Evolutionary conservation across 1,139 yeast genomes (phyloP), one percentile per base, ranked within the genome.

Genomic region (Yamadazyma dushanensis): DNA sequence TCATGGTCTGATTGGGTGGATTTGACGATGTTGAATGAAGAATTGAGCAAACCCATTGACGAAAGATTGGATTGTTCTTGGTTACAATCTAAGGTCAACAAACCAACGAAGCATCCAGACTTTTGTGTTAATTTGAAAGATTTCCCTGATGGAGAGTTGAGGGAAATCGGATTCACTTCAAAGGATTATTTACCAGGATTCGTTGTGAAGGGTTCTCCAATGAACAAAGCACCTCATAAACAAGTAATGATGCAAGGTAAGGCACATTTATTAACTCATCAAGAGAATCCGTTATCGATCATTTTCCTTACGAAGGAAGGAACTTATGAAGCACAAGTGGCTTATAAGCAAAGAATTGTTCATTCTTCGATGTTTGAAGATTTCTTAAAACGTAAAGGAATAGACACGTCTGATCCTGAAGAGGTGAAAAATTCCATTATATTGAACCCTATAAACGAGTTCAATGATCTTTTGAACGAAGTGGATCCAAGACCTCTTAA

Each of bases 241-340:
- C 59, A 54, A 37, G 59, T 50, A 5, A 54, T 57, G 50, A 44
- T 56, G 53, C 61, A 56, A 43, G 63, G 78, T 0, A 72, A 70
- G 48, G 66, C 79, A 1, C 67, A 61, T 48, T 51, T 76, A 31
- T 61, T 70, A 37, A 52, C 74, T 2, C 47, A 50, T 34, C 73
- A 75, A 2, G 72, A 74, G 3, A 50, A 62, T 7, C 81, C 81
- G 1, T 43, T 49, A 15, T 63, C 66, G 28, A 46, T 76, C 9
- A 51, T 73, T 13, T 74, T 75, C 39, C 54, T 73, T 35, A 63
- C 76, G 4, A 49, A 46, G 32, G 45, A 45, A 16, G 75, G 75
- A 3, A 59, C 68, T 3, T 66, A 62, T 40, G 61, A 33, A 53
- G 58, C 46, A 35, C 60, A 33, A 32, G 39, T 46, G 10, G 29